Conservation (phyloP, 2,329 filamentous ascomycete genomes). For the Colletotrichum orchidophilum region DNA sequence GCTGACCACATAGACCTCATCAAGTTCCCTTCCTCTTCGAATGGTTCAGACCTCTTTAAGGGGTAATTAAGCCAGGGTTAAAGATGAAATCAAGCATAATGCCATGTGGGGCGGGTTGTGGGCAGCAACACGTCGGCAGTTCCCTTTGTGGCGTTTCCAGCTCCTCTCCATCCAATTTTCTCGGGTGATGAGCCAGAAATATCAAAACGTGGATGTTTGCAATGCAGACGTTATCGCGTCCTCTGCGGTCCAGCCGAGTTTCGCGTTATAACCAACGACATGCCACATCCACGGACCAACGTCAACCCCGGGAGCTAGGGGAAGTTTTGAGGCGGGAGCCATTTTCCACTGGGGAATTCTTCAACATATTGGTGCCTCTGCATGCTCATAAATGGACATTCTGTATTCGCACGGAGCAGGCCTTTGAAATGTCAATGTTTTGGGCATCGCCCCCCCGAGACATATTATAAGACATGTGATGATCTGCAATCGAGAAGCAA, state of each 20-base stretch:
- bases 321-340: neutral
- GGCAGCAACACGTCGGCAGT: neutral
- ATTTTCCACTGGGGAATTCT: neutral
- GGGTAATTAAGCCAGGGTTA: neutral
- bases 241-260: neutral
- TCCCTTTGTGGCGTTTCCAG: neutral
- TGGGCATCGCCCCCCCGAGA: neutral
- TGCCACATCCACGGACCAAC: neutral
- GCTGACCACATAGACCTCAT: neutral
- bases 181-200: neutral
- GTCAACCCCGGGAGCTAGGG: neutral
- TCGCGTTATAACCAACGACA: neutral
- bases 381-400: neutral
- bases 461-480: neutral
- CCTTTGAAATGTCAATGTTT: neutral
- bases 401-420: neutral
- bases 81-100: slow-evolving; percentile 8
- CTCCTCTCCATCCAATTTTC: neutral
- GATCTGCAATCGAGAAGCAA: neutral
- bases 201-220: neutral
- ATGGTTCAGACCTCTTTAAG: slow-evolving; percentile 1
- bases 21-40: neutral
- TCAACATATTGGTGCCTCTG: neutral
- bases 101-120: neutral
- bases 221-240: neutral